Base-by-base conservation (phyloP, 495 filamentous ascomycete genomes). In the Penicillium lividum region DNA sequence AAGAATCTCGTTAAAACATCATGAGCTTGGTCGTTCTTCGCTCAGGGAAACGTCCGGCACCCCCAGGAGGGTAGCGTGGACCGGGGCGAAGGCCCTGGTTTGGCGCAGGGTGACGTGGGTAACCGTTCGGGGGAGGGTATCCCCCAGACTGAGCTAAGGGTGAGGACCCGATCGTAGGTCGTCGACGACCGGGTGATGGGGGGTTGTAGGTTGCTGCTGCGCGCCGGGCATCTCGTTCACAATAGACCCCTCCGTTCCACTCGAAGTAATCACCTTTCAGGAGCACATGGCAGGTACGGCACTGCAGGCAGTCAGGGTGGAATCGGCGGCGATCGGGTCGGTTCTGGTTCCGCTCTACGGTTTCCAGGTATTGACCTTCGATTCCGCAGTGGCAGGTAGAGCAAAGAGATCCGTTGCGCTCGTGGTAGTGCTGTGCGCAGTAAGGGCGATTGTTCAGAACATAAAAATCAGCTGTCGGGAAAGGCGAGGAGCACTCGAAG, bases 291-390 rank as follows among this genome's bases (percentile, higher is more conserved):
- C 80, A 80, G 7, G 79, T 79, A 28, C 80, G 80, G 70, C 94
- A 98, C 54, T 84, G 87, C 70, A 98, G 89, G 68, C 94, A 98
- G 15, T 81, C 73, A 0, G 90, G 85, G 72, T 98, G 94, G 73
- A 93, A 95, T 67, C 96, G 96, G 53, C 82, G 83, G 45, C 82
- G 73, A 44, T 81, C 74, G 43, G 89, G 86, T 7, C 66, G 67
- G 2, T 67, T 72, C 3, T 55, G 68, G n/a, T 64, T 70, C 9
- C 60, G 66, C 51, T 76, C 76, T 3, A 74, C 65, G 11, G 92
- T 96, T 66, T 96, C 92, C n/a, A 98, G 82, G 66, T 95, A 98
- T 60, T 93, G 85, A 3, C 94, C 94, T 67, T 98, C 94, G 64
- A 98, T 98, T 10, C 94, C 94, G 15, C 72, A 73, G 64, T 90